phyloP scores from a whole-genome alignment of 352 stramenopile species.

The Phytophthora capsici region DNA sequence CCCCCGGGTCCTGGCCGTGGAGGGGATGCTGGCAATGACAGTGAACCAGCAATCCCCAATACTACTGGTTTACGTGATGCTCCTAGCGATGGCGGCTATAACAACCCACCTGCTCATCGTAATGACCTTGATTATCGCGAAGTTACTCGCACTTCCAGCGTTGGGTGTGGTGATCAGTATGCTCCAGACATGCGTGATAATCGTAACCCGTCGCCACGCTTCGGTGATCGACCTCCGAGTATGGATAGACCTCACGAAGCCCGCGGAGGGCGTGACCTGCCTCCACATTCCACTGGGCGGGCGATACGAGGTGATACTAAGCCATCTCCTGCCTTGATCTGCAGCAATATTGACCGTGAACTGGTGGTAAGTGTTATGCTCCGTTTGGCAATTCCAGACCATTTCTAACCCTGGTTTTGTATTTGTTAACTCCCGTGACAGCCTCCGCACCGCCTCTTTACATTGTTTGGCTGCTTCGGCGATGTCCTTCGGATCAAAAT shows the following conservation, averaged over 20 bases:
- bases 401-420: conserved; percentile 3
- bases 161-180: conserved; percentile 35
- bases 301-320: conserved; percentile 61
- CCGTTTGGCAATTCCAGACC: neutral
- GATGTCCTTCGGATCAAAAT: conserved; percentile 87
- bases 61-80: conserved; percentile 25
- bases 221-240: conserved; percentile 28
- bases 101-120: conserved; percentile 21
- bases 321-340: conserved; percentile 79
- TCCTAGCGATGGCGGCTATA: conserved; percentile 24
- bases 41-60: conserved; percentile 1
- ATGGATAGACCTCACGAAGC: conserved; percentile 38
- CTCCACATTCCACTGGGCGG: conserved; percentile 68
- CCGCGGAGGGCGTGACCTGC: conserved; percentile 33
- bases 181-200: conserved; percentile 19
- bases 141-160: conserved; percentile 6
- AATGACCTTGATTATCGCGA: conserved; percentile 31
- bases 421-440: conserved; percentile 22
- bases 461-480: conserved; percentile 86
- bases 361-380: conserved; percentile 52
- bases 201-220: conserved; percentile 26
- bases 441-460: conserved; percentile 74
- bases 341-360: conserved; percentile 78
- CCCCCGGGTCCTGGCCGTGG: conserved; percentile 44
- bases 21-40: conserved; percentile 22